phyloP scores from a whole-genome alignment of 2,329 filamentous ascomycete genomes.

The Didymella sp. region DNA sequence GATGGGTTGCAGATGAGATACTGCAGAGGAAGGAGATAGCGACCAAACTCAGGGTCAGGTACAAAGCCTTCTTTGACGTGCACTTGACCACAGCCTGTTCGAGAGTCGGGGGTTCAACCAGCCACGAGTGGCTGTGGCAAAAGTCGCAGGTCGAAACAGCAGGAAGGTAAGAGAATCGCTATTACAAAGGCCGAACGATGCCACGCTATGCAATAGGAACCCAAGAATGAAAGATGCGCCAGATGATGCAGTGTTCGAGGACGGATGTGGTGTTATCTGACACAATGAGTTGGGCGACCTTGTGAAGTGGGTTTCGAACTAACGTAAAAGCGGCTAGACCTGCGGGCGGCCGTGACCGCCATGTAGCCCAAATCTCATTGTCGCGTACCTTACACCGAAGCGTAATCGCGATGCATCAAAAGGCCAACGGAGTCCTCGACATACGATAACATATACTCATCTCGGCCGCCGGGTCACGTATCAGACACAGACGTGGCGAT shows the following conservation, averaged over 20 bases:
- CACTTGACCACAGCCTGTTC: background rate
- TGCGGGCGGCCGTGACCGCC: conserved; percentile 24
- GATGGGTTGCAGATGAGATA: background rate
- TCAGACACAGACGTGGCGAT: conserved; percentile 65
- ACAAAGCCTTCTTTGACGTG: background rate
- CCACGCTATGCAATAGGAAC: conserved; percentile 41
- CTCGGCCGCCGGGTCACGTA: conserved; percentile 29
- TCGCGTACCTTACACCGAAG: conserved; percentile 26
- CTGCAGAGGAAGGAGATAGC: background rate
- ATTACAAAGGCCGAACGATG: conserved; percentile 31
- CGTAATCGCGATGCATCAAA: conserved; percentile 25
- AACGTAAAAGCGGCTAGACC: conserved; percentile 19
- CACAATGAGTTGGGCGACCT: conserved; percentile 8
- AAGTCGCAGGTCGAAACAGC: conserved; percentile 25
- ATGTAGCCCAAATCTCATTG: conserved; percentile 31
- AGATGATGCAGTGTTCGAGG: conserved; percentile 7
- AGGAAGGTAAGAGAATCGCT: conserved; percentile 29
- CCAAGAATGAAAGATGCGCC: conserved; percentile 15
- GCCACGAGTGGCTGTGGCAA: conserved; percentile 36
- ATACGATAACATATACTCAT: conserved; percentile 30
- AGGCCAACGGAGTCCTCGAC: conserved; percentile 8
- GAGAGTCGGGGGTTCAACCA: conserved; percentile 1
- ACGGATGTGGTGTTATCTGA: conserved; percentile 3
- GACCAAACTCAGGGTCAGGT: background rate
- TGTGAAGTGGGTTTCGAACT: conserved; percentile 23